These are phyloP conservation scores for Coccomyxa subellipsoidea DNA, from an alignment of 163 green algal genomes.

Conservation along the genomic window DNA sequence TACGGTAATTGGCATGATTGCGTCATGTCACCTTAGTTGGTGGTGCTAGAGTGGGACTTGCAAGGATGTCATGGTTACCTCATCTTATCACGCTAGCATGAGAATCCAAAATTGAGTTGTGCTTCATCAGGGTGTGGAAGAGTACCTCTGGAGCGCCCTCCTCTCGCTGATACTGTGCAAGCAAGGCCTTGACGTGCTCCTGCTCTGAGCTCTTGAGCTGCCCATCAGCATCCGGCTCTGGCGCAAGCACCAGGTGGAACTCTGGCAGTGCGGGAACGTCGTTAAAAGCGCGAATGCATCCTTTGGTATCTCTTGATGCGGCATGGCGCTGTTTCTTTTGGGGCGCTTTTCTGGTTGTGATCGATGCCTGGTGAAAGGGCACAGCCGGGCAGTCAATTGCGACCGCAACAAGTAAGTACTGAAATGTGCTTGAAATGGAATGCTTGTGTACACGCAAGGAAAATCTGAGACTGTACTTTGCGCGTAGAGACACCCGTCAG, in stretches of 20 bases:
- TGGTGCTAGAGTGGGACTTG: too few relatives aligned
- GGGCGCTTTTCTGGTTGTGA: not conserved
- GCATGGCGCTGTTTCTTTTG: not conserved
- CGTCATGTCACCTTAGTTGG: too few relatives aligned
- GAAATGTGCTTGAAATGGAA: too few relatives aligned
- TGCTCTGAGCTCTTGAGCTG: not conserved
- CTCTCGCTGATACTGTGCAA: not conserved
- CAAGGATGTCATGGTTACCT: not conserved
- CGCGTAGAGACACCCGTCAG: too few relatives aligned
- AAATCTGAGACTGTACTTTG: too few relatives aligned
- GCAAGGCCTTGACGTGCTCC: not conserved
- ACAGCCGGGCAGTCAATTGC: too few relatives aligned
- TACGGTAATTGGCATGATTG: too few relatives aligned
- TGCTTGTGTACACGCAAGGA: too few relatives aligned
- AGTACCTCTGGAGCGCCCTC: not conserved
- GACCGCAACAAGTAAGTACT: too few relatives aligned
- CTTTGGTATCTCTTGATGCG: not conserved
- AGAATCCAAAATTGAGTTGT: too few relatives aligned
- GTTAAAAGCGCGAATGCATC: not conserved
- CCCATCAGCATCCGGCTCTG: not conserved
- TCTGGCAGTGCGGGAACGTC: not conserved
- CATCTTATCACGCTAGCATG: not conserved
- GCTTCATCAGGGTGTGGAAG: not conserved
- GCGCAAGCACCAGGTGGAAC: not conserved
- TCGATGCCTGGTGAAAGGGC: too few relatives aligned